Conservation (phyloP, 768 basidiomycete species). For the Ramaria sp. region DNA sequence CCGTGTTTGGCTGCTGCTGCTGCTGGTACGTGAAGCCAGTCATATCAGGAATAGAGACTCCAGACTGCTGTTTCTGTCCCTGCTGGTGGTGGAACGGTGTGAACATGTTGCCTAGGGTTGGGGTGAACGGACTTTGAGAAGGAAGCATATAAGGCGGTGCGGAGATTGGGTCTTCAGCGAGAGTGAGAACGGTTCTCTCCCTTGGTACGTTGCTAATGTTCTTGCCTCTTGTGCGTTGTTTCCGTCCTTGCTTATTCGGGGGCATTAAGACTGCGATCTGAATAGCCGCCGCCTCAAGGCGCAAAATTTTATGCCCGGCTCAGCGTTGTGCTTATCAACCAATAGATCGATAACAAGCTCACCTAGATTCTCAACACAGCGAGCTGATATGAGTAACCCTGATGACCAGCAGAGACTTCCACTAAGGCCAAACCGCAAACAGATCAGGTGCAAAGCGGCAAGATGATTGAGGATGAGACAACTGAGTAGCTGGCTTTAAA, state of each 20-base stretch:
- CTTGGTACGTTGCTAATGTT: slow-evolving; percentile 14
- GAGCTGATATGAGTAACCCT: too few species aligned
- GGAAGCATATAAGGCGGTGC: neutral
- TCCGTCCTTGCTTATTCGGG: slow-evolving; percentile 1
- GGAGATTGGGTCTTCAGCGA: slow-evolving; percentile 48
- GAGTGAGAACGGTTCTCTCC: slow-evolving; percentile 59
- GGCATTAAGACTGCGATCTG: neutral
- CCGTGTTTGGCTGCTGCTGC: neutral
- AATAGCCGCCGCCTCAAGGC: slow-evolving; percentile 5
- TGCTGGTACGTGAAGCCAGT: neutral
- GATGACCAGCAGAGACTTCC: too few species aligned
- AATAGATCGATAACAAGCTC: neutral
- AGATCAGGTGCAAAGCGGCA: too few species aligned
- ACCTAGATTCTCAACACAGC: neutral
- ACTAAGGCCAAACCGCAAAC: too few species aligned
- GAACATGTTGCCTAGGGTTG: neutral
- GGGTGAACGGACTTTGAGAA: neutral
- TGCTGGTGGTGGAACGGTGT: neutral
- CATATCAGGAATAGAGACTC: neutral
- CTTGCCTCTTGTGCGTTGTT: slow-evolving; percentile 3
- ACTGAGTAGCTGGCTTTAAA: too few species aligned
- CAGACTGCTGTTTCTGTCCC: neutral
- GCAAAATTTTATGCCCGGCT: neutral
- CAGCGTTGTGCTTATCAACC: neutral
- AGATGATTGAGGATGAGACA: too few species aligned